Evolutionary conservation across 2,329 filamentous ascomycete genomes (phyloP).

Genomic region (Metarhizium humberi): DNA sequence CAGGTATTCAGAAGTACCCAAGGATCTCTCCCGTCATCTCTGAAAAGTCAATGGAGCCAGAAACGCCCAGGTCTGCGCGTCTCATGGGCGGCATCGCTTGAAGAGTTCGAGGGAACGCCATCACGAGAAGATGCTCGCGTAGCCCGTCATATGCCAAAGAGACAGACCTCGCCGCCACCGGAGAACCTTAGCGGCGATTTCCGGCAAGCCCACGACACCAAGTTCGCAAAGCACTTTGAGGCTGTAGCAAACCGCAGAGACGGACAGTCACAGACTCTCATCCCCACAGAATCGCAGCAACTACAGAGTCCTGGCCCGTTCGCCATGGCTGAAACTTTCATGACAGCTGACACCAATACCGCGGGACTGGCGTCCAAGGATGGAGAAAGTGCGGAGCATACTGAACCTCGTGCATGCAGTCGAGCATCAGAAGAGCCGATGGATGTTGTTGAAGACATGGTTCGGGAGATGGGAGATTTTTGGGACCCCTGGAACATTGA

Average conservation of each 20-base stretch:
- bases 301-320: conserved; percentile 14
- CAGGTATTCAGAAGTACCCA: background rate
- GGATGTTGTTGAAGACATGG: conserved; percentile 27
- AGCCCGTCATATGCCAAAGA: conserved; percentile 1
- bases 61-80: background rate
- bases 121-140: no score
- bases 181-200: conserved; percentile 23
- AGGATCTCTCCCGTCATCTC: conserved; percentile 19
- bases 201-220: conserved; percentile 23
- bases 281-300: conserved; percentile 33
- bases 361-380: background rate
- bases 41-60: conserved; percentile 18
- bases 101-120: background rate
- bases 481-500: conserved; percentile 25
- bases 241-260: conserved; percentile 28
- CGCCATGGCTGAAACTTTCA: conserved; percentile 17
- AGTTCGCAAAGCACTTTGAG: conserved; percentile 39
- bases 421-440: conserved; percentile 20
- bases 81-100: conserved; percentile 4
- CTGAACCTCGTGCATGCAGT: conserved; percentile 4
- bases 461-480: conserved; percentile 26
- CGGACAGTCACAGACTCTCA: conserved; percentile 20
- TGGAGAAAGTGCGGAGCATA: background rate
- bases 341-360: conserved; percentile 13
- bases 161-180: conserved; percentile 35